Conservation (phyloP, 192 early-diverging fungal species). For the Lobosporangium transversale region DNA sequence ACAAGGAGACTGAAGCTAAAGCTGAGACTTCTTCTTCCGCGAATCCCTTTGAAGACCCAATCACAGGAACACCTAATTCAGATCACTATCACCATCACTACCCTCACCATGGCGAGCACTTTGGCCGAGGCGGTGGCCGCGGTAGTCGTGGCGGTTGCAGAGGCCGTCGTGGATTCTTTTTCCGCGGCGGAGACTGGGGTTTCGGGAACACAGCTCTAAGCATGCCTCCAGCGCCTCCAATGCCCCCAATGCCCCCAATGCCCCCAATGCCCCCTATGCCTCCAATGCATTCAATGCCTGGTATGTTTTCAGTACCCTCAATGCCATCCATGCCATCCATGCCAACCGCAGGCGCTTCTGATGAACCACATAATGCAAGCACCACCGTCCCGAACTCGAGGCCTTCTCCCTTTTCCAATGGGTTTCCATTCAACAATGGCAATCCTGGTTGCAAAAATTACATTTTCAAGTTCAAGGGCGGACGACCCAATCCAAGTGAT, state of each 20-base stretch:
- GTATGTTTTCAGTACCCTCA: slow-evolving; percentile 25
- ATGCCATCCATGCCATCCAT: slow-evolving; percentile 18
- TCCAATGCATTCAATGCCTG: slow-evolving; percentile 18
- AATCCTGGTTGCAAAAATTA: slow-evolving; percentile 22
- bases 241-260: slow-evolving; percentile 28
- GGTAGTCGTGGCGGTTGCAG: slow-evolving; percentile 16
- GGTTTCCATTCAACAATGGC: slow-evolving; percentile 25
- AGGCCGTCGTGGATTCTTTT: slow-evolving; percentile 8
- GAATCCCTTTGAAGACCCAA: too few relatives aligned
- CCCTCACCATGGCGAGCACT: slow-evolving; percentile 4
- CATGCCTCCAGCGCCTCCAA: slow-evolving; percentile 30
- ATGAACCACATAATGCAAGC: slow-evolving; percentile 1
- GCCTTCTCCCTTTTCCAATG: slow-evolving; percentile 25
- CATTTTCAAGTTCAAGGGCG: slow-evolving; percentile 8
- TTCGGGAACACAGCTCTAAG: too few relatives aligned
- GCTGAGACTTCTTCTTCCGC: too few relatives aligned
- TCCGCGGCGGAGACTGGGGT: neutral
- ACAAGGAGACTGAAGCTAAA: too few relatives aligned
- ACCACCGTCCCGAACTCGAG: slow-evolving; percentile 8
- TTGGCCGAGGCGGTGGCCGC: slow-evolving; percentile 16
- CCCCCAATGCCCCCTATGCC: slow-evolving; percentile 35
- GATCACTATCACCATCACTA: slow-evolving; percentile 11
- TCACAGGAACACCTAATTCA: too few relatives aligned
- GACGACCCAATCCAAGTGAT: slow-evolving; percentile 20
- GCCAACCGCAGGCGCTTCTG: neutral